Base-by-base conservation (phyloP, 306 rosid genomes). In the Sophora flavescens region DNA sequence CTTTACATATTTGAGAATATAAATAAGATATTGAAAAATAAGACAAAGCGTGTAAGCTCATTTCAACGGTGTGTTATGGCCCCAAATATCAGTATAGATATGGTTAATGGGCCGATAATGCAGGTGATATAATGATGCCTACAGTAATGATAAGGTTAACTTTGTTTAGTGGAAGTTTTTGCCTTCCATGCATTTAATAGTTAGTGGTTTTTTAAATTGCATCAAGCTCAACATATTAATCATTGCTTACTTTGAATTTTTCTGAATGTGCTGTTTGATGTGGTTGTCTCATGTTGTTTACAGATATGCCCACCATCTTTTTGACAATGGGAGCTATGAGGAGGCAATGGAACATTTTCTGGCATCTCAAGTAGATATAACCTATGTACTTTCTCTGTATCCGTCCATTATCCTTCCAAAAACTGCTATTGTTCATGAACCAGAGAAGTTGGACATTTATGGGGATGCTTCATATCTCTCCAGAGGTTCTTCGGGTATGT, bases 341-440 rank as follows among this genome's bases (percentile, higher is more conserved):
- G 99, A 89, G 69, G 97, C 98, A 72, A 87, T 96, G 99, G 99
- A 91, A 80, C 97, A 96, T 70, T 96, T 96, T 84, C 73, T 92
- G 84, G 97, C 87, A 53, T 91, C 99, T 73, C 98, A 89, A 86
- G 96, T 93, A 47, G 93, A 96, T 66, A 83, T 93, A 83, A 92
- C 93, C 52, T 89, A 91, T 78, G 99, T 96, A 18, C 96, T 96
- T 74, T 93, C 97, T 28, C 75, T 96, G 64, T 96, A 88, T 86
- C 91, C 96, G 51, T 92, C 93, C 56, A 87, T 96, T 76, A 56
- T 78, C 65, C 96, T 96, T 87, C 99, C 98, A 4, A 92, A 87
- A 82, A 92, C 99, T 53, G 76, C 88, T 71, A 30, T 87, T 78
- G 80, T 92, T 72, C 78, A 78, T 38, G 99, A 91, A 63, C 89